Conservation (phyloP, 2,329 filamentous ascomycete genomes). For the Beauveria medogensis region DNA sequence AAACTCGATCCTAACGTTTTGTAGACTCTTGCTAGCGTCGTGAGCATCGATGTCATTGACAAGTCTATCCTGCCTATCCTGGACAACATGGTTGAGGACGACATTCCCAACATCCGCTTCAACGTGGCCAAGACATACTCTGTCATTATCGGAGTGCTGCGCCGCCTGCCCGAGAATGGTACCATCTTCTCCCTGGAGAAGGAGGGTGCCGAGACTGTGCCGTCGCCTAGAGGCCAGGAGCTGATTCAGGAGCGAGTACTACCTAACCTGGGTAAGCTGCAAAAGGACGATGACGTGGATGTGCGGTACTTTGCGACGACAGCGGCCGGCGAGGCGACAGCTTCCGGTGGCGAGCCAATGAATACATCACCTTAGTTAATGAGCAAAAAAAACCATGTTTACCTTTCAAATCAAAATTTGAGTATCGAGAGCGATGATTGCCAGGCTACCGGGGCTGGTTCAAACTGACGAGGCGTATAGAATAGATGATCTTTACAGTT, state of each 20-base stretch:
- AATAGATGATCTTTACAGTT: slow-evolving; percentile 6
- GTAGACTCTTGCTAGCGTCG: slow-evolving; percentile 86
- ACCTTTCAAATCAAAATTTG: slow-evolving; percentile 8
- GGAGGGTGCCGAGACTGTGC: slow-evolving; percentile 51
- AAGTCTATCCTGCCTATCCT: slow-evolving; percentile 93
- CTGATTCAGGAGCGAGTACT: slow-evolving; percentile 81
- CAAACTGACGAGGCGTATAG: slow-evolving; percentile 1
- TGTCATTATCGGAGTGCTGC: slow-evolving; percentile 82
- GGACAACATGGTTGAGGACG: slow-evolving; percentile 85
- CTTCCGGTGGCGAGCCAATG: slow-evolving; percentile 49
- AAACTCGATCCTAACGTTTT: slow-evolving; percentile 16
- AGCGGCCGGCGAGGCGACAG: slow-evolving; percentile 56
- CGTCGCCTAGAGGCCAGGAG: slow-evolving; percentile 66
- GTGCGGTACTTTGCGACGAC: slow-evolving; percentile 96
- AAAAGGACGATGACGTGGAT: slow-evolving; percentile 96
- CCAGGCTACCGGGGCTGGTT: not conserved
- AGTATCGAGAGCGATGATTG: slow-evolving; percentile 4
- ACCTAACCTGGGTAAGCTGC: slow-evolving; percentile 87
- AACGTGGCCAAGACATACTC: slow-evolving; percentile 98
- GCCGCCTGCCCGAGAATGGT: slow-evolving; percentile 79
- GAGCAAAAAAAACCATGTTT: slow-evolving; percentile 17
- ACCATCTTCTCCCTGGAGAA: slow-evolving; percentile 83
- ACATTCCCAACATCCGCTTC: slow-evolving; percentile 98
- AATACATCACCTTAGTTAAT: slow-evolving; percentile 54
- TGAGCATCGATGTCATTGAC: slow-evolving; percentile 88